A percentile compares a stretch with the other conserved stretches of the same genome.
phyloP scores from a whole-genome alignment of 208 protist species.

The Acanthamoeba culbertsoni region DNA sequence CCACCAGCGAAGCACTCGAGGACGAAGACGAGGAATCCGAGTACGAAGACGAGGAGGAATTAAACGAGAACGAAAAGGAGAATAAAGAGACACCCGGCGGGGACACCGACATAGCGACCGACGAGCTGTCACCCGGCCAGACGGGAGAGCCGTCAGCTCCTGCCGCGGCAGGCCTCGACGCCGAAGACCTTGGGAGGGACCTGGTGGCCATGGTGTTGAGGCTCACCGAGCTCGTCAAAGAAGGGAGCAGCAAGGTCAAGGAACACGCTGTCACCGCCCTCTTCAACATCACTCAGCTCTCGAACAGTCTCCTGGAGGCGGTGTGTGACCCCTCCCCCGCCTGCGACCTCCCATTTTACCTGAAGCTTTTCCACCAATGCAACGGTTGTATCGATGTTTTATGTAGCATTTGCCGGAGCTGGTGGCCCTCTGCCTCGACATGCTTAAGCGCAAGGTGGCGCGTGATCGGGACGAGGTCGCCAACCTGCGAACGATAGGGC shows the following conservation, averaged over 20 bases:
- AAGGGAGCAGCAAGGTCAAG: constrained; percentile 14
- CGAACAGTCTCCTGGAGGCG: neutral
- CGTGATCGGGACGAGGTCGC: neutral
- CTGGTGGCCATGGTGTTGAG: neutral
- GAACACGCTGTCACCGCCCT: neutral
- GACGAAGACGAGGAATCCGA: neutral
- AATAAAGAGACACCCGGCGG: neutral
- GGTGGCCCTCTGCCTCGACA: neutral
- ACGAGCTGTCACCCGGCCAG: no score
- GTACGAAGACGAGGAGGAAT: neutral
- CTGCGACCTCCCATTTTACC: neutral
- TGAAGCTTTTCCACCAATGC: no score
- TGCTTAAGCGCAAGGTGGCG: constrained; percentile 4
- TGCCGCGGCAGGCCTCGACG: neutral
- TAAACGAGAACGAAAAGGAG: neutral
- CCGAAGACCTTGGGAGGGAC: neutral
- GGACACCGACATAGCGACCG: neutral
- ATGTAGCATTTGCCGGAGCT: neutral
- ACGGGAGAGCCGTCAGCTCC: neutral
- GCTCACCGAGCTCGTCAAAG: constrained; percentile 8
- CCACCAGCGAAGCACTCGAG: neutral
- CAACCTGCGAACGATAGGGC: neutral
- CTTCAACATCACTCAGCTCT: constrained; percentile 39
- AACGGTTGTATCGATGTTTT: neutral
- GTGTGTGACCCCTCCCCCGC: neutral